Percentiles rank a stretch among this genome's conserved stretches.
Evolutionary conservation across 2,329 filamentous ascomycete species (phyloP).

Genomic region (Plenodomus lindquistii): DNA sequence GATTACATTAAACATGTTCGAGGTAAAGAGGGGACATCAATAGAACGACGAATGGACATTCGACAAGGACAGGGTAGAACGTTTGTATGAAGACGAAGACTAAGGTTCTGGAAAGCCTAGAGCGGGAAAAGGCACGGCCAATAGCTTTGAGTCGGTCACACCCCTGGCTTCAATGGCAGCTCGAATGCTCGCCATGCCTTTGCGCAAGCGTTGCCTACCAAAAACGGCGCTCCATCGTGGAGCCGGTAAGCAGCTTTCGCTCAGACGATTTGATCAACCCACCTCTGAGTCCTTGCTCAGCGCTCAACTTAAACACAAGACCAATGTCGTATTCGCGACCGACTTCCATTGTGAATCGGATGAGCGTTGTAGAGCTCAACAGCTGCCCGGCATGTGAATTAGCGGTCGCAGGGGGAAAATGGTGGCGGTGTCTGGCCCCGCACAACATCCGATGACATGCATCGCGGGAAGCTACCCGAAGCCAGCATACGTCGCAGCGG

Average conservation of each 20-base stretch:
- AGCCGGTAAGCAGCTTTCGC: neutral
- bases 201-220: neutral
- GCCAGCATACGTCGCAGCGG: no score
- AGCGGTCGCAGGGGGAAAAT: neutral
- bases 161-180: conserved; percentile 4
- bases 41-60: conserved; percentile 3
- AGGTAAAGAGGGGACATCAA: conserved; percentile 2
- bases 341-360: neutral
- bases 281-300: neutral
- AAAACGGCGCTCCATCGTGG: neutral
- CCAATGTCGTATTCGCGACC: neutral
- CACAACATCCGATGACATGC: neutral
- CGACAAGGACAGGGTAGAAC: neutral
- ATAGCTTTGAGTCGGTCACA: conserved; percentile 1
- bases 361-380: neutral
- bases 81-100: neutral
- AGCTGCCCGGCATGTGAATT: neutral
- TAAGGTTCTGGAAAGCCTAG: conserved; percentile 6
- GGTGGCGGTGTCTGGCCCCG: neutral
- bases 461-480: no score
- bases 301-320: neutral
- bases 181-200: neutral
- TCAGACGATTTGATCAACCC: neutral
- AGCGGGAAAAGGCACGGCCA: neutral
- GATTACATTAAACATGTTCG: conserved; percentile 13